phyloP scores from a whole-genome alignment of 1,284 basidiomycete genomes.

The Somion occarium region DNA sequence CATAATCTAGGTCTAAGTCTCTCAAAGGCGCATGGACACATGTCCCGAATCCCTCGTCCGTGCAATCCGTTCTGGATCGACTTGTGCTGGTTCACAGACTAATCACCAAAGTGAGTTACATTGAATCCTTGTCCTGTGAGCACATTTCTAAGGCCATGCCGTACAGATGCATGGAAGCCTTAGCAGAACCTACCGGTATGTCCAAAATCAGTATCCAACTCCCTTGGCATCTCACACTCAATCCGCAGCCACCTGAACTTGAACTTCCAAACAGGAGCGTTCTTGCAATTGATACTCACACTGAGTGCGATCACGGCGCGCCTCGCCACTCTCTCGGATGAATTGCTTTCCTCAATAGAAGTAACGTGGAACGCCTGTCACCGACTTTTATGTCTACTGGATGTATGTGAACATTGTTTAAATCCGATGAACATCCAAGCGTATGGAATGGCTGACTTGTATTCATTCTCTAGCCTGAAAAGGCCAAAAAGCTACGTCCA shows the following conservation, averaged over 20 bases:
- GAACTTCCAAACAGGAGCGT: conserved; percentile 66
- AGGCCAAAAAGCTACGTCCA: conserved; percentile 4
- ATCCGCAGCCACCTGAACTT: conserved; percentile 49
- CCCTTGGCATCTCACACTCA: conserved; percentile 8
- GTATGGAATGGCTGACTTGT: neutral
- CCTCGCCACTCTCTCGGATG: conserved; percentile 41
- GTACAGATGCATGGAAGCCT: conserved; percentile 47
- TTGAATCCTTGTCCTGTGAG: neutral
- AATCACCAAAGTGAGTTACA: conserved; percentile 39
- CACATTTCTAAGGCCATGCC: neutral
- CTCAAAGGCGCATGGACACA: conserved; percentile 60
- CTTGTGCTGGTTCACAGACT: conserved; percentile 32
- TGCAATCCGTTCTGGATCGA: conserved; percentile 32
- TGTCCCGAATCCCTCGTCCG: conserved; percentile 36
- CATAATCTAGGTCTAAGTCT: conserved; percentile 36
- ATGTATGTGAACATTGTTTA: conserved; percentile 18
- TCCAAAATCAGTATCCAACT: conserved; percentile 10
- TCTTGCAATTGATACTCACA: conserved; percentile 59
- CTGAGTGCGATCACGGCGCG: conserved; percentile 59
- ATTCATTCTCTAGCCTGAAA: conserved; percentile 2
- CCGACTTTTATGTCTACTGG: conserved; percentile 23
- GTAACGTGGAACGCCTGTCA: conserved; percentile 24
- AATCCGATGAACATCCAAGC: neutral
- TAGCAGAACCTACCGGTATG: conserved; percentile 45
- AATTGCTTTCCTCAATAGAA: conserved; percentile 37